A percentile compares a stretch with the other conserved stretches of the same genome.
Evolutionary conservation across 495 filamentous ascomycete species (phyloP).

Genomic region (Staphylotrichum longicolle): DNA sequence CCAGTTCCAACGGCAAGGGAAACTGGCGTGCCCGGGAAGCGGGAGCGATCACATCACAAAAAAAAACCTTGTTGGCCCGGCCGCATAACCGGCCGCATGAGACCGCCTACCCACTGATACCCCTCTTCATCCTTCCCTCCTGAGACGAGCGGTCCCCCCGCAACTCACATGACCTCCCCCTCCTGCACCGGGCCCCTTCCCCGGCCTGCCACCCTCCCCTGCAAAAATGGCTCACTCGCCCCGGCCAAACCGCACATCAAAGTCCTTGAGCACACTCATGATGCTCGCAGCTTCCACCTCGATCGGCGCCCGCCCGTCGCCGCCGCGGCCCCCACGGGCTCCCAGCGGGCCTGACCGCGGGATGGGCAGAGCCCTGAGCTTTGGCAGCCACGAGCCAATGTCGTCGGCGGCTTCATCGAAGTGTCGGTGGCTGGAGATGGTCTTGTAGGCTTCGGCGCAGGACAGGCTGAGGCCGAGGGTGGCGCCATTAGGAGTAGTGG

Average conservation of each 20-base stretch:
- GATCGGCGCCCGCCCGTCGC: conserved; percentile 55
- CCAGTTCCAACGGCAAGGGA: conserved; percentile 5
- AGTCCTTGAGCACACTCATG: conserved; percentile 78
- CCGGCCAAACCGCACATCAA: conserved; percentile 73
- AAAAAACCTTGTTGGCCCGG: conserved; percentile 20
- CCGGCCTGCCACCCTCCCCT: not conserved
- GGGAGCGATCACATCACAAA: not conserved
- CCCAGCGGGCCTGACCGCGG: conserved; percentile 19
- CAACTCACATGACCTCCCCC: conserved; percentile 27
- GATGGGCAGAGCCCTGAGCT: conserved; percentile 60
- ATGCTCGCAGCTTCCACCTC: conserved; percentile 85
- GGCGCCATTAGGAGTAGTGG: not conserved
- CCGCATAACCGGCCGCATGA: conserved; percentile 37
- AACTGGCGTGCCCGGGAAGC: not conserved
- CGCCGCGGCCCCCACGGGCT: conserved; percentile 9
- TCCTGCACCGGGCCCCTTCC: conserved; percentile 26
- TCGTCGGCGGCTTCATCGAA: conserved; percentile 75
- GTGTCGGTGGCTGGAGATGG: conserved; percentile 73
- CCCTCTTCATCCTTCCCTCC: not conserved
- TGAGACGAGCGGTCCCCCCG: not conserved
- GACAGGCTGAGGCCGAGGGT: conserved; percentile 45
- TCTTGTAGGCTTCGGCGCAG: conserved; percentile 80
- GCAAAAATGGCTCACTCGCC: conserved; percentile 23
- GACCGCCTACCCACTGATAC: conserved; percentile 9
- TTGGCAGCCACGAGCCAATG: conserved; percentile 70